Conservation (phyloP, 179 eudicot species). For the Nepenthes alata region DNA sequence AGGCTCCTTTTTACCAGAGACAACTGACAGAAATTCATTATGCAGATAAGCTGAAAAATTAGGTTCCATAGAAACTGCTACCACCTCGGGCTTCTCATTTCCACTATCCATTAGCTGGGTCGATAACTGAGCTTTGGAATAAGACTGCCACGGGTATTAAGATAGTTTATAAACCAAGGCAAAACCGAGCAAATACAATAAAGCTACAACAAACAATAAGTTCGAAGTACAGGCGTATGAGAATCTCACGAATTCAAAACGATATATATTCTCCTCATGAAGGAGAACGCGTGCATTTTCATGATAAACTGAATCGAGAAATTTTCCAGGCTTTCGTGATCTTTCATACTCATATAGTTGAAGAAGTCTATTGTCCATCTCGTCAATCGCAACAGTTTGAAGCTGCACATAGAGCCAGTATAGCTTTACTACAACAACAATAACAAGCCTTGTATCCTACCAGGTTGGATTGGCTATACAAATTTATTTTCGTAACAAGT, state of each 20-base stretch:
- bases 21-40: slow-evolving; percentile 41
- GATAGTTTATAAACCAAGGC: not conserved
- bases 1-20: slow-evolving; percentile 36
- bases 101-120: slow-evolving; percentile 83
- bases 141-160: slow-evolving; percentile 35
- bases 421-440: not conserved
- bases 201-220: not conserved
- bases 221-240: slow-evolving; percentile 2
- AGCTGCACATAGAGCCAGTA: slow-evolving; percentile 38
- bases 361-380: slow-evolving; percentile 70
- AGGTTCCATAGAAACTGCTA: slow-evolving; percentile 61
- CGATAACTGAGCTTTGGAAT: slow-evolving; percentile 42
- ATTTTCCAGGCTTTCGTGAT: slow-evolving; percentile 47
- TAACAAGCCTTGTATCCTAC: not conserved
- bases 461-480: not conserved
- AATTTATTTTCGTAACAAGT: no score
- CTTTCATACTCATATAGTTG: slow-evolving; percentile 76
- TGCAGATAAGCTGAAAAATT: slow-evolving; percentile 54
- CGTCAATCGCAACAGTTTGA: slow-evolving; percentile 79
- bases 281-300: slow-evolving; percentile 79
- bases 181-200: no score
- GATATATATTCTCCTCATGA: slow-evolving; percentile 74
- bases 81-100: slow-evolving; percentile 68
- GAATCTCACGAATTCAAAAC: slow-evolving; percentile 64
- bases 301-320: slow-evolving; percentile 68